Evolutionary conservation across 202 grass and related monocot genomes (phyloP), one percentile per base, ranked within the genome.

Genomic region (Saccharum hybrid): DNA sequence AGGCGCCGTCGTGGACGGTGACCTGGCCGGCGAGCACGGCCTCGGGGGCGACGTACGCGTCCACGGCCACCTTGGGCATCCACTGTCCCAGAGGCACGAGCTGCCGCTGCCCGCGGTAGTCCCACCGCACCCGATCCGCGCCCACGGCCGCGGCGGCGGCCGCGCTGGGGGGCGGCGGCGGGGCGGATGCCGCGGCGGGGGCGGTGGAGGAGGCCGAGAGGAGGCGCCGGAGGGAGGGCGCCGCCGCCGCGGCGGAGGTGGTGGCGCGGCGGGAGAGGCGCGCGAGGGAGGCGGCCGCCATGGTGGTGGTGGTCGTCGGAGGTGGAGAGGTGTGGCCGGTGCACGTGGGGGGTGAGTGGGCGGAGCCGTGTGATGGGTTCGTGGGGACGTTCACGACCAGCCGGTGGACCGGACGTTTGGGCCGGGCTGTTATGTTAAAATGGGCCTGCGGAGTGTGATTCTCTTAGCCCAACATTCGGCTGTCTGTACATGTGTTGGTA

Each of bases 1-100:
- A 98, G 36, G 96, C 93, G 71, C 91, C 89, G 75, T 98, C 96
- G 71, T 88, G 72, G 81, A 98, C 89, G 48, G 85, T 93, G 71
- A 98, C 96, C 91, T 98, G 96, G 4, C 96, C 93, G 4, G 91
- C 91, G 6, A 98, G 91, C 57, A 98, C 89, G 66, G 85, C 93
- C 52, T 94, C 94, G 10, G 96, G 93, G 13, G 96, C 96, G 6
- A 98, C 96, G 85, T 96, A 96, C 3, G 96, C 96, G 40, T 98
- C 96, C 3, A 96, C 93, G 0, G 96, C 93, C 26, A 26, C 26
- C 83, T 96, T 98, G 5, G 96, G 96, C 68, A 88, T 70, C 96
- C 96, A 98, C 74, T 94, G 93, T 0, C 96, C 96, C 5, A 98
- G 88, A 0, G 96, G 96, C 39, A 98, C 88, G 66, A 96, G 61